Evolutionary conservation across 345 rosid genomes (phyloP), one percentile per base, ranked within the genome.

Genomic region (Ceriops zippeliana): DNA sequence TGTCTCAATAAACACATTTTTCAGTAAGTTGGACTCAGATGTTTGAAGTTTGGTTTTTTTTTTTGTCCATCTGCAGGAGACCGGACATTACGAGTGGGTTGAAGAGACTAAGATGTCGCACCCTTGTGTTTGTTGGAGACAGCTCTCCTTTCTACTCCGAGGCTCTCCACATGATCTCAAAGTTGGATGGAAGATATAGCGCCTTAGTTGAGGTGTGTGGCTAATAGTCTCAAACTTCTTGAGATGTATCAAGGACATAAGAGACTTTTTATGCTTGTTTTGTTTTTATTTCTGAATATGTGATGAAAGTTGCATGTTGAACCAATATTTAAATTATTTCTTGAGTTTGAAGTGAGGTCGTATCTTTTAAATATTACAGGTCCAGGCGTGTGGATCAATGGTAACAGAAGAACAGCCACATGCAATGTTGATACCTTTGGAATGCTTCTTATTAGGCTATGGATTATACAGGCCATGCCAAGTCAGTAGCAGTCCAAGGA

Each of bases 391-490:
- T 71, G 99, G 99, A 54, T 91, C 99, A 0, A 71, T 90, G 87
- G 99, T 95, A 74, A 95, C 93, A 0, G 93, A 95, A 84, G 99
- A 91, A 70, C 98, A 95, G 72, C 99, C 99, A 26, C 92, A 91
- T 61, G 98, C 99, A 31, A 95, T 95, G 98, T 74, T 91, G 68
- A 90, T 95, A 75, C 96, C 99, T 9, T 58, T 95, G 77, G 99
- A 95, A 76, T 95, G 87, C 80, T 95, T 95, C 58, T 79, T 91
- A 58, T 87, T 84, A 85, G 98, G 92, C 37, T 95, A 80, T 49
- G 92, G 96, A 19, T 72, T 95, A 65, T 91, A 82, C 82, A 85
- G 87, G 70, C 96, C 89, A 42, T 79, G 90, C 1, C 82, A 73
- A 59, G 73, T 82, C 54, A 88, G 91, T 62, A 82, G 82, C 30